phyloP scores from a whole-genome alignment of 768 basidiomycete species.

The Boletus barrowsii region DNA sequence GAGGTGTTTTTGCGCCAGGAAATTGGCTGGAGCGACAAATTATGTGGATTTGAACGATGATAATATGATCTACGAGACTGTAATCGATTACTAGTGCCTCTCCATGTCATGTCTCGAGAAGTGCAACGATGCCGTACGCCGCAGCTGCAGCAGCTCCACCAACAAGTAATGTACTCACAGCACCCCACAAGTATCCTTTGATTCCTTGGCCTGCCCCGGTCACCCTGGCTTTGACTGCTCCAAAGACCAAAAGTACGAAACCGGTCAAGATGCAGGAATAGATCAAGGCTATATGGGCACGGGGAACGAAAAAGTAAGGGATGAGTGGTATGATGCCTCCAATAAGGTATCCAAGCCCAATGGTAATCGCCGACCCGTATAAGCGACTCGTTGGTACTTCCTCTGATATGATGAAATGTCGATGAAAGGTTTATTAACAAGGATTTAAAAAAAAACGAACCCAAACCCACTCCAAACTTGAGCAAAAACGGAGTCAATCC shows the following conservation, averaged over 20 bases:
- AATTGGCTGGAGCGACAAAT: no score
- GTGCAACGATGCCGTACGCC: conserved; percentile 56
- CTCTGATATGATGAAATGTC: conserved; percentile 44
- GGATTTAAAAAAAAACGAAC: conserved; percentile 39
- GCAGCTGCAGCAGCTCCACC: conserved; percentile 88
- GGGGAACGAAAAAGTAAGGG: conserved; percentile 86
- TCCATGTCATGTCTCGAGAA: conserved; percentile 36
- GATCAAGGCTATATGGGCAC: conserved; percentile 64
- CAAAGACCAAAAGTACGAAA: conserved; percentile 83
- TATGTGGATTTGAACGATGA: no score
- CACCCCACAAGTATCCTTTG: conserved; percentile 81
- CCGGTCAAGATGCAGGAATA: conserved; percentile 82
- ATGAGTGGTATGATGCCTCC: conserved; percentile 92
- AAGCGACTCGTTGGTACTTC: conserved; percentile 83
- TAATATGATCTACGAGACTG: no score
- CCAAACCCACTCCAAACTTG: conserved; percentile 92
- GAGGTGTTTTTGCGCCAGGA: no score
- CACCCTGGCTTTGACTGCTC: conserved; percentile 83
- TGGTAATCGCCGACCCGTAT: conserved; percentile 90
- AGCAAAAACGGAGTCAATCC: conserved; percentile 92
- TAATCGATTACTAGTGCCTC: no score
- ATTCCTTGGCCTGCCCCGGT: conserved; percentile 73
- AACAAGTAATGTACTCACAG: conserved; percentile 80
- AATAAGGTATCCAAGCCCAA: conserved; percentile 90
- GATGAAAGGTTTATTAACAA: neutral